Conservation (phyloP, 2,329 filamentous ascomycete genomes). For the Colletotrichum endophyticum region DNA sequence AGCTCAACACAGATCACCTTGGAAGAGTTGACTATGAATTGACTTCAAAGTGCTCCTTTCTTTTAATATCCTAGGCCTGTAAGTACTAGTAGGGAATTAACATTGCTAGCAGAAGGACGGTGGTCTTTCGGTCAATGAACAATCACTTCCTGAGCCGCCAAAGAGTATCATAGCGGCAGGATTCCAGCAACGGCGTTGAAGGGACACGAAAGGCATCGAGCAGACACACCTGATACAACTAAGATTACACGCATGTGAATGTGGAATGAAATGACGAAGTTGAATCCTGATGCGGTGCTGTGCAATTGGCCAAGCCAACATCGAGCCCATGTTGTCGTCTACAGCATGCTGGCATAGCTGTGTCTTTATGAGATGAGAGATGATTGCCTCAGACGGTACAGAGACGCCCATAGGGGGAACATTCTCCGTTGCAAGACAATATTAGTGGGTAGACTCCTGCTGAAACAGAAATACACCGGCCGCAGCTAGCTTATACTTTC, state of each 20-base stretch:
- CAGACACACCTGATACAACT: not conserved
- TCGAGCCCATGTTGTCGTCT: not conserved
- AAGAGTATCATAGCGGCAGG: not conserved
- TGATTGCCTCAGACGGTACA: not conserved
- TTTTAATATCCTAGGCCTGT: not conserved
- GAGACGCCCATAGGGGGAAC: not conserved
- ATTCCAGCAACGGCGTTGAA: not conserved
- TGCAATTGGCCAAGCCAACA: not conserved
- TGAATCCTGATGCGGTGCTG: rapidly evolving
- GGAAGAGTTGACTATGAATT: not conserved
- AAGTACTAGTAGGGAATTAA: not conserved
- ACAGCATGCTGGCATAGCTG: not conserved
- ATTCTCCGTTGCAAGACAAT: not conserved
- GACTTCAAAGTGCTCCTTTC: not conserved
- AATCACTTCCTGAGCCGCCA: not conserved
- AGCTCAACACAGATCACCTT: not conserved
- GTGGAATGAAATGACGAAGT: not conserved
- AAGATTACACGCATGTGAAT: rapidly evolving
- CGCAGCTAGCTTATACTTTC: not conserved
- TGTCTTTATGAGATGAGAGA: not conserved
- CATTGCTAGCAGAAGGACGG: not conserved
- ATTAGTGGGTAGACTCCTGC: not conserved
- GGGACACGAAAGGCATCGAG: not conserved
- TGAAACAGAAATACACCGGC: not conserved
- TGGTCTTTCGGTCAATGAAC: not conserved